Evolutionary conservation across 2,329 filamentous ascomycete genomes (phyloP), one percentile per base, ranked within the genome.

Genomic region (Sporothrix globosa): DNA sequence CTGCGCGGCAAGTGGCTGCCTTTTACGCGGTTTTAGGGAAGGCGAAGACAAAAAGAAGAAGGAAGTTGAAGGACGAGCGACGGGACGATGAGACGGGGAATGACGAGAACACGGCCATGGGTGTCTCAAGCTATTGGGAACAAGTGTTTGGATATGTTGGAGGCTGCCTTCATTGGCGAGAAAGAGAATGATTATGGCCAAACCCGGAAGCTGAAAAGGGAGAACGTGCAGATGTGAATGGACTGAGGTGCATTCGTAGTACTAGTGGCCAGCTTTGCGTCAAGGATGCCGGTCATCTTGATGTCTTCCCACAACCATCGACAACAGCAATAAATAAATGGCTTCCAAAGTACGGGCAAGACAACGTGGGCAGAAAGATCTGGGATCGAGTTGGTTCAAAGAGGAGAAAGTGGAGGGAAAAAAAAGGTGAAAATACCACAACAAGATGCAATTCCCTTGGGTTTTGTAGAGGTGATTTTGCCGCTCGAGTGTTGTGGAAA

Each of bases 1-100:
- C 77, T 94, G 76, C 87, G 90, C 75, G 92, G 92, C 39, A 96
- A 96, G 83, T 96, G 92, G 79, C 76, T 81, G 44, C 79, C 79
- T 34, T 81, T 81, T 71, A 76, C 77, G 50, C 76, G 79, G 4
- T 81, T 81, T 72, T 81, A 63, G 44, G 44, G 34, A 24, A 3
- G 41, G 41, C 10, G 41, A 13, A 4, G 41, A 9, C 3, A 44
- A 4, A 44, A 3, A 17, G 1, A 2, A 13, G 11, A 30, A 30
- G 27, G 3, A 30, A 30, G 27, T 3, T 30, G 3, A 4, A 30
- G 3, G 27, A 4, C 27, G 5, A 30, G 27, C 27, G 41, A 44
- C 41, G 3, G 10, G 2, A 44, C 2, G 53, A 7, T 1, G 41
- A 52, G 66, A 39, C 13, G 19, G 1, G 2, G 34, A 5, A 58